Base-by-base conservation (phyloP, 2,329 filamentous ascomycete genomes). In the Alternaria ethzedia region DNA sequence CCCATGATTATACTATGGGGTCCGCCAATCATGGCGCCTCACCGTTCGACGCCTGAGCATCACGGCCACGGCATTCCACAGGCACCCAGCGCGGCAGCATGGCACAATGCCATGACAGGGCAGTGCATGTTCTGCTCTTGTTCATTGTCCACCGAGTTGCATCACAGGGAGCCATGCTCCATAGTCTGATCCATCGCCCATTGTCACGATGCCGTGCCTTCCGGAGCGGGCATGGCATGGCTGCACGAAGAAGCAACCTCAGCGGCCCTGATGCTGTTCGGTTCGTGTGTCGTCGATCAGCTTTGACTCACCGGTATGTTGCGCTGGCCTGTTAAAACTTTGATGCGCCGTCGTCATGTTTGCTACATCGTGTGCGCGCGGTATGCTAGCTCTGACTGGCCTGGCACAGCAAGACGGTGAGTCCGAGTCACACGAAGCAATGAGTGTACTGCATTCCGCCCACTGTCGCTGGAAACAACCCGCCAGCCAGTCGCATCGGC, bases 251-350 rank as follows among this genome's bases (percentile, higher is more conserved):
- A 52, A 52, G 49, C 49, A 52, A 52, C 20, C 13, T 41, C 28
- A 36, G 20, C 32, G 51, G 54, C 54, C 52, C 55, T 63, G 59
- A 30, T 45, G 30, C 25, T 63, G 59, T 57, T 61, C 57, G 49
- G 49, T 52, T 52, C 49, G 49, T 45, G 43, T 52, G 28, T 23
- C 28, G 49, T 52, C 49, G 49, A 52, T 52, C 20, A 13, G 5
- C 49, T 15, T 52, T 36, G 49, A 57, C 47, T 52, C 66, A 59
- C 55, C 63, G 59, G 61, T 62, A 21, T 52, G 10, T 11, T 30
- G 12, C 17, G 61, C 51, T 66, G 62, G 66, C 56, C 60, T 69
- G 60, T 46, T 70, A 61, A 62, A 66, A 69, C 63, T 57, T 70
- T 64, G 64, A 60, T 52, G 58, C 59, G 52, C 28, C 36, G 54